Evolutionary conservation across 2,329 filamentous ascomycete genomes (phyloP).

Genomic region (Fusarium nisikadoi): DNA sequence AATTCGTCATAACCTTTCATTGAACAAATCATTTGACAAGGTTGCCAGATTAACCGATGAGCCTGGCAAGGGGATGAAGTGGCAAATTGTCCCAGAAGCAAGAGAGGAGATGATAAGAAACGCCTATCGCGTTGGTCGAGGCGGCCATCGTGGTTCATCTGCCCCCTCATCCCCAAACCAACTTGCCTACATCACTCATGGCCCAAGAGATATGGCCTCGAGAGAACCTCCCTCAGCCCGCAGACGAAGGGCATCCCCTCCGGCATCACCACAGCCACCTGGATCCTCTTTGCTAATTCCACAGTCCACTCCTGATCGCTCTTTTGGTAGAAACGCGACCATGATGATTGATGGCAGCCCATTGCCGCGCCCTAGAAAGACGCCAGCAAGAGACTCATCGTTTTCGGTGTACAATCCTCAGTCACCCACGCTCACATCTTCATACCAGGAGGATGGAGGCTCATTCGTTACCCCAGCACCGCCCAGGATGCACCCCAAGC

Average conservation of each 20-base stretch:
- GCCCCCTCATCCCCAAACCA: slow-evolving; percentile 75
- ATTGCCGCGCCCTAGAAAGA: slow-evolving; percentile 66
- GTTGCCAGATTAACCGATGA: slow-evolving; percentile 92
- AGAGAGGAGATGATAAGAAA: slow-evolving; percentile 89
- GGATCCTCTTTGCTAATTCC: slow-evolving; percentile 60
- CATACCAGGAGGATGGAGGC: slow-evolving; percentile 69
- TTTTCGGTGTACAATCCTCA: slow-evolving; percentile 64
- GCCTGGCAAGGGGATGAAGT: slow-evolving; percentile 99
- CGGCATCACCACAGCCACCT: slow-evolving; percentile 65
- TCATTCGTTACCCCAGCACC: slow-evolving; percentile 79
- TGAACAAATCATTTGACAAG: slow-evolving; percentile 96
- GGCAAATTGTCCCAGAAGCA: slow-evolving; percentile 88
- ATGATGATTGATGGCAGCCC: slow-evolving; percentile 69
- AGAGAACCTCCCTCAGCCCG: slow-evolving; percentile 63
- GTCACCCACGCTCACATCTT: slow-evolving; percentile 70
- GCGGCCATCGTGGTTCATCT: slow-evolving; percentile 74
- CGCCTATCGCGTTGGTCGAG: slow-evolving; percentile 68
- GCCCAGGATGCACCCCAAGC: slow-evolving; percentile 75
- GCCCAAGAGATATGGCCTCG: slow-evolving; percentile 64
- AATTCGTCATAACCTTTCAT: slow-evolving; percentile 93
- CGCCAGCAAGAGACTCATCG: slow-evolving; percentile 56
- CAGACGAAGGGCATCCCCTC: slow-evolving; percentile 67
- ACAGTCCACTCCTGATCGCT: slow-evolving; percentile 66
- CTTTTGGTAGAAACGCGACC: slow-evolving; percentile 49
- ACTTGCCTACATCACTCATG: slow-evolving; percentile 69